Base-by-base conservation (phyloP, 371 early-diverging fungal genomes). In the Entomophthora muscae region DNA sequence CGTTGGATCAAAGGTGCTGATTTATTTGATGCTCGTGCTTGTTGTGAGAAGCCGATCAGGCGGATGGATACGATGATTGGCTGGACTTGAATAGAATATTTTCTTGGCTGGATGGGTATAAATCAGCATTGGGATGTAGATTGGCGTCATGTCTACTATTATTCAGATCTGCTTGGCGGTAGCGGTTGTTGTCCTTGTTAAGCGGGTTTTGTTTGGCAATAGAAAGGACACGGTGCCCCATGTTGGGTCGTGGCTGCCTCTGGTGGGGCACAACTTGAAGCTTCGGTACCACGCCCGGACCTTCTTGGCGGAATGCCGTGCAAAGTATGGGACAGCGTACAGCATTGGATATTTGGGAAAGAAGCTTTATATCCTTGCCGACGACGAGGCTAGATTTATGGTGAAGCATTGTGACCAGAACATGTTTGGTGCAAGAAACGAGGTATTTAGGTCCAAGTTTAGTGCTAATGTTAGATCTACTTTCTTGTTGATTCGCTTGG, bases 191-290 rank as follows among this genome's bases (percentile, higher is more conserved):
- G 17, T 42, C 17, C 42, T 42, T 42, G 42, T 42, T 5, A 17
- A 17, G 42, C 5, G 42, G 17, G 42, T 42, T 5, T 42, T 17
- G 17, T 42, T 42, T 42, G 42, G 17, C 17, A 42, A 42, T 5
- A 17, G 5, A 42, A 42, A 42, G 42, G 42, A 17, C 17, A 42
- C 5, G 17, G 65, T 59, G n/a, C 65, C 65, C 21, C 65, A 58
- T 3, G 13, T 65, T 13, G 61, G 57, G 23, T 60, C 52, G 21
- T 59, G 30, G 29, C 27, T 52, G 2, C 65, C 65, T 31, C 22
- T 65, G n/a, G 27, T 65, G n/a, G 65, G 61, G 5, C 65, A 65
- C 32, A 61, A 58, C 13, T 53, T 52, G 1, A 24, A 53, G 10
- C 61, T 22, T 30, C 3, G 32, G 24, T 61, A 2, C 21, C 21